Percentiles rank a stretch among this genome's conserved stretches.
phyloP scores from a whole-genome alignment of 1,284 basidiomycete species.

The Ceratobasidium theobromae region DNA sequence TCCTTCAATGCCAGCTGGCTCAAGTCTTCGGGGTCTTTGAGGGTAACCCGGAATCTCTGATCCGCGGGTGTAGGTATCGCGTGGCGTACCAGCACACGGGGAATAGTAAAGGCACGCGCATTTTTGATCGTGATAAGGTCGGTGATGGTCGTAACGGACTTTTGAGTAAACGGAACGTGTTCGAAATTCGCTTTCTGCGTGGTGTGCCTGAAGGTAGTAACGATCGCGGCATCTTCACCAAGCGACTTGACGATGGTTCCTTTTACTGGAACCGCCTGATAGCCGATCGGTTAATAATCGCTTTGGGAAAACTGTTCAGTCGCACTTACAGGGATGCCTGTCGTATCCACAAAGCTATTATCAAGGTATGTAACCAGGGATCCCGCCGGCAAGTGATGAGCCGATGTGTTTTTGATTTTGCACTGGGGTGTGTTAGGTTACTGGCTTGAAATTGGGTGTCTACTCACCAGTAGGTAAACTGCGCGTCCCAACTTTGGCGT shows the following conservation, averaged over 20 bases:
- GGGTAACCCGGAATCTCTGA: constrained; percentile 49
- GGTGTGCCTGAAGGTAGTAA: constrained; percentile 52
- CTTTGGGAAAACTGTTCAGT: neutral
- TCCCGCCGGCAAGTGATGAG: constrained; percentile 31
- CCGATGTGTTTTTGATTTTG: constrained; percentile 26
- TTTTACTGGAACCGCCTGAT: constrained; percentile 41
- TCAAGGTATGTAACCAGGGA: constrained; percentile 34
- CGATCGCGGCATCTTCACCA: constrained; percentile 54
- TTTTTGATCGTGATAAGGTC: constrained; percentile 53
- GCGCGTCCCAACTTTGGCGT: constrained; percentile 30
- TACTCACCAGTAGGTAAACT: constrained; percentile 35
- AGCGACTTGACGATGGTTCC: constrained; percentile 51
- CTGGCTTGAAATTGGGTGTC: neutral
- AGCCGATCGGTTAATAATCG: constrained; percentile 42
- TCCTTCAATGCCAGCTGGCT: constrained; percentile 52
- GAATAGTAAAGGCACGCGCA: constrained; percentile 50
- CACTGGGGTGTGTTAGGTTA: constrained; percentile 36
- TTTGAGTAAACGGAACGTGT: constrained; percentile 14
- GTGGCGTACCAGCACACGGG: constrained; percentile 52
- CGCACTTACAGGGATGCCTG: constrained; percentile 5
- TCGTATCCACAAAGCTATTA: constrained; percentile 34
- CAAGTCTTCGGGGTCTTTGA: constrained; percentile 52
- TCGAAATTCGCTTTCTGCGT: constrained; percentile 34
- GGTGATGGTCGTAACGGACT: constrained; percentile 41
- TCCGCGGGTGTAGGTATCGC: constrained; percentile 49